Conservation (phyloP, 2,329 filamentous ascomycete species). For the Fusarium euwallaceae region DNA sequence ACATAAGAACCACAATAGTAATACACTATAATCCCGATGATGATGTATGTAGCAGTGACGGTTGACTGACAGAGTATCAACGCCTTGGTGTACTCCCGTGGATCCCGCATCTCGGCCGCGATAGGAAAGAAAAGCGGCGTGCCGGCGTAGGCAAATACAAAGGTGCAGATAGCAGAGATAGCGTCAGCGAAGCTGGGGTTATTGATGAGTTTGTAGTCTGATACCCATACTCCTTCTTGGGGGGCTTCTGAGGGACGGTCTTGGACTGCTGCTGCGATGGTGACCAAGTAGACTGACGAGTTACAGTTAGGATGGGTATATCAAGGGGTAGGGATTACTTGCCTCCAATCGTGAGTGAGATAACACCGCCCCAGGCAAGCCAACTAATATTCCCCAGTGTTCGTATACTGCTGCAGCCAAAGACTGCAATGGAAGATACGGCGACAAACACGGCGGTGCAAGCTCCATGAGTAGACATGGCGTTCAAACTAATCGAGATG, state of each 20-base stretch:
- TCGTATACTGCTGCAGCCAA: conserved; percentile 50
- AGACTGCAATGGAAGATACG: conserved; percentile 48
- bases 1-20: conserved; percentile 62
- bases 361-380: conserved; percentile 48
- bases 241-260: conserved; percentile 36
- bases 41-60: conserved; percentile 50
- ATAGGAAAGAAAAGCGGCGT: conserved; percentile 52
- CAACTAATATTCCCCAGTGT: conserved; percentile 50
- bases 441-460: conserved; percentile 58
- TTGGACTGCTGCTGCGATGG: conserved; percentile 41
- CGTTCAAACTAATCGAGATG: conserved; percentile 55
- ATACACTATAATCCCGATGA: conserved; percentile 57
- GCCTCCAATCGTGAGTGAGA: conserved; percentile 37
- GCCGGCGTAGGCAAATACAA: conserved; percentile 56
- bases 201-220: conserved; percentile 49
- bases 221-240: conserved; percentile 40
- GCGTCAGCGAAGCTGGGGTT: conserved; percentile 50
- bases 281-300: conserved; percentile 33
- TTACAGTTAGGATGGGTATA: neutral
- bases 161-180: conserved; percentile 48
- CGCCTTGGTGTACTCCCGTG: conserved; percentile 43
- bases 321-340: neutral
- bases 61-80: conserved; percentile 45
- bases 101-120: conserved; percentile 50
- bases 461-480: conserved; percentile 54